These are phyloP conservation scores for Mycena venus DNA, from an alignment of 768 basidiomycete species.

Conservation along the genomic window DNA sequence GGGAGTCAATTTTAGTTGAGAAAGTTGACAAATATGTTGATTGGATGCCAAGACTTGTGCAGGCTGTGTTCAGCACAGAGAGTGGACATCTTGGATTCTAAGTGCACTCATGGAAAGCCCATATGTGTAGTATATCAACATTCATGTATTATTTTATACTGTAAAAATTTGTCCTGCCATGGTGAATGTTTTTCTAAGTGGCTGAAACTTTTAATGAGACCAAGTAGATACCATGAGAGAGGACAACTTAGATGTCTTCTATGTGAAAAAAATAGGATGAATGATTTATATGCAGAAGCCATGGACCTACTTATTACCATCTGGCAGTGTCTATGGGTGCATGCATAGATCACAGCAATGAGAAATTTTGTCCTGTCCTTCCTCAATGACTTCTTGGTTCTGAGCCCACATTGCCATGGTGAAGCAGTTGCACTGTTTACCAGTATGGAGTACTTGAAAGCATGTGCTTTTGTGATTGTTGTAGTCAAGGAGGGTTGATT, in stretches of 20 bases:
- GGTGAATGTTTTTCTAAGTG: too few relatives aligned
- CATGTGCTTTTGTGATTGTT: not conserved
- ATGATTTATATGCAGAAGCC: not conserved
- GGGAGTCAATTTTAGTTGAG: too few relatives aligned
- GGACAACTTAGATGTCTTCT: slow-evolving; percentile 23
- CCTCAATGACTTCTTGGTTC: slow-evolving; percentile 36
- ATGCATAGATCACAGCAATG: slow-evolving; percentile 39
- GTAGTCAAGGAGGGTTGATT: slow-evolving; percentile 41
- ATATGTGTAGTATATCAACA: too few relatives aligned
- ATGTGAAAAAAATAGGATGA: not conserved
- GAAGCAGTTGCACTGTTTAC: slow-evolving; percentile 42
- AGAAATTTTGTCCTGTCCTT: slow-evolving; percentile 41
- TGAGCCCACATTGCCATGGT: slow-evolving; percentile 39
- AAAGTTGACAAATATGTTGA: too few relatives aligned
- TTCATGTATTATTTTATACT: too few relatives aligned
- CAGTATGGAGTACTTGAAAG: slow-evolving; percentile 41
- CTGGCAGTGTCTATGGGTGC: not conserved
- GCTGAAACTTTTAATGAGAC: too few relatives aligned
- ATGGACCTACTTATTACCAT: too few relatives aligned
- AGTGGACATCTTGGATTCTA: too few relatives aligned
- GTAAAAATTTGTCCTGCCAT: too few relatives aligned
- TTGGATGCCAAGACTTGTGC: too few relatives aligned
- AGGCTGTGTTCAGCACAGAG: too few relatives aligned
- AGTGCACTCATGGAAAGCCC: too few relatives aligned
- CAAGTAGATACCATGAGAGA: slow-evolving; percentile 31